Conservation (phyloP, 176 grass and related monocot genomes). For the Typha latifolia region DNA sequence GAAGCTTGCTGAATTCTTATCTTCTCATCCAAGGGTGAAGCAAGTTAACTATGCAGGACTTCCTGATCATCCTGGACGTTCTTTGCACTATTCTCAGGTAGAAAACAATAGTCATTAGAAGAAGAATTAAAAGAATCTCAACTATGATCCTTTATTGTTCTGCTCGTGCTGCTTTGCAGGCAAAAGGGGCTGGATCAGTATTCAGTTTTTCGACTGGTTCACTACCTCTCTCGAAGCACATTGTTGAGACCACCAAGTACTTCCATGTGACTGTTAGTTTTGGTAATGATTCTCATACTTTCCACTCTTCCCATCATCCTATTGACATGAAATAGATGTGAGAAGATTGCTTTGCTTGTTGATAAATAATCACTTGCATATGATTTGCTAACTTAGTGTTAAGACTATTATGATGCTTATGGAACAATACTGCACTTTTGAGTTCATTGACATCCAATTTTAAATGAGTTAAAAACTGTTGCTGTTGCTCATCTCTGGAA, state of each 20-base stretch:
- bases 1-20: constrained; percentile 94
- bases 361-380: background rate
- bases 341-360: background rate
- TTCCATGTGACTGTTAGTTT: constrained; percentile 90
- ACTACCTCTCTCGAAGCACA: constrained; percentile 68
- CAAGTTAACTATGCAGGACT: constrained; percentile 88
- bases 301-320: background rate
- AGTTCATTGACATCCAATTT: no score
- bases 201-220: constrained; percentile 88
- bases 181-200: constrained; percentile 84
- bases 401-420: no score
- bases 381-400: no score
- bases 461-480: no score
- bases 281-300: constrained; percentile 36
- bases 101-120: background rate
- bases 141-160: background rate
- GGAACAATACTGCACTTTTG: no score
- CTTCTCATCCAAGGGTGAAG: constrained; percentile 73
- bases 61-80: constrained; percentile 59
- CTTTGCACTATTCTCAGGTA: constrained; percentile 91
- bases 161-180: constrained; percentile 27
- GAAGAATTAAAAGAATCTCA: background rate
- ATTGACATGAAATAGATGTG: background rate
- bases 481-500: no score
- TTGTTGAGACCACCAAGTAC: constrained; percentile 74